Conservation (phyloP, 257 asterid species). For the Asclepias syriaca region DNA sequence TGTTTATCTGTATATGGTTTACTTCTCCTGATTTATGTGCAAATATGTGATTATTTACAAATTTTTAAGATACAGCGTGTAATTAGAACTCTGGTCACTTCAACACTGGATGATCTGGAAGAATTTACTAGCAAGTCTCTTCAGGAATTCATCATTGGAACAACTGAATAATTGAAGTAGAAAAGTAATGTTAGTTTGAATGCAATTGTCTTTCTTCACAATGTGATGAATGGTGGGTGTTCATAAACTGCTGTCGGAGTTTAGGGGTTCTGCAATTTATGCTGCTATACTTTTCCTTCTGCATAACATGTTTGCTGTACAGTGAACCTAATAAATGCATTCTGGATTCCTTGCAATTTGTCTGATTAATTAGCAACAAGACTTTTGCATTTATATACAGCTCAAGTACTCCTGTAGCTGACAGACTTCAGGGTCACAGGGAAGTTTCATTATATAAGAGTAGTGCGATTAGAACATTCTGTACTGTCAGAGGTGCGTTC, state of each 20-base stretch:
- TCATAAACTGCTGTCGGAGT: background rate
- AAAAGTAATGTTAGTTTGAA: background rate
- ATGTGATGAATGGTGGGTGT: background rate
- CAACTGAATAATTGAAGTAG: background rate
- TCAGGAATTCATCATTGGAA: background rate
- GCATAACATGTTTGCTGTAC: background rate
- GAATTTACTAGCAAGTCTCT: background rate
- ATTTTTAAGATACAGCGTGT: background rate
- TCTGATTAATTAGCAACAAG: background rate
- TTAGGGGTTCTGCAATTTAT: background rate
- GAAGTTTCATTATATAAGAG: slow-evolving; percentile 36
- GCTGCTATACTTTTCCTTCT: background rate
- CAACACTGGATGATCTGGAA: background rate
- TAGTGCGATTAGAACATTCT: slow-evolving; percentile 50
- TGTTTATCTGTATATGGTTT: background rate
- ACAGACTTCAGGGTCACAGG: slow-evolving; percentile 33
- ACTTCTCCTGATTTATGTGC: background rate
- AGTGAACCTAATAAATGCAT: background rate
- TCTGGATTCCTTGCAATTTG: background rate
- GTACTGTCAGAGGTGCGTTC: slow-evolving; percentile 60
- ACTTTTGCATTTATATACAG: slow-evolving; percentile 38
- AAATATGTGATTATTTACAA: background rate
- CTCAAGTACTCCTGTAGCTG: slow-evolving; percentile 52
- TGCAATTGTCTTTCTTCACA: background rate
- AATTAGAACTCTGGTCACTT: background rate